phyloP scores from a whole-genome alignment of 2,329 filamentous ascomycete species.

The Cladosporium oxysporum region DNA sequence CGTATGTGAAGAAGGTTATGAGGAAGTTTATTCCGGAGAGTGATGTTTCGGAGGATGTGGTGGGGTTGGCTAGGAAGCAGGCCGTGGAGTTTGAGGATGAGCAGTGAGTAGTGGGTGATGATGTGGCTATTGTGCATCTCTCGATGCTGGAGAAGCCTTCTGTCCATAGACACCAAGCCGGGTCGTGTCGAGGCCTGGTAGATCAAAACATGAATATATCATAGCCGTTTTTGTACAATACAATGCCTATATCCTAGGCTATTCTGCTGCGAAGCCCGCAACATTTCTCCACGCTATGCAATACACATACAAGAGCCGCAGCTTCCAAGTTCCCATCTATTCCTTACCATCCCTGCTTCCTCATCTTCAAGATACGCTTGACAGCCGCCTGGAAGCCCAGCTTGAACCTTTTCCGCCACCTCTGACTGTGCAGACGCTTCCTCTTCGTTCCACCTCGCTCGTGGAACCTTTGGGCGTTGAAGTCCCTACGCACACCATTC shows the following conservation, averaged over 20 bases:
- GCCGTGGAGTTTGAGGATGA: conserved; percentile 36
- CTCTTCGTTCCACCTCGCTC: conserved; percentile 74
- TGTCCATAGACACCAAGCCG: too few relatives aligned
- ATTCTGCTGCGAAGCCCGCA: neutral
- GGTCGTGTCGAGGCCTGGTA: neutral
- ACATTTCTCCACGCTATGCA: conserved; percentile 15
- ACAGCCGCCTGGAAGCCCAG: conserved; percentile 67
- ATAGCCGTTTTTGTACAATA: conserved; percentile 13
- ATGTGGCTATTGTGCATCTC: neutral
- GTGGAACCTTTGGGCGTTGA: conserved; percentile 65
- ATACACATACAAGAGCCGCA: conserved; percentile 8
- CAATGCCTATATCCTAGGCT: conserved; percentile 17
- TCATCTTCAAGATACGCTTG: conserved; percentile 66
- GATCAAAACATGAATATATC: neutral
- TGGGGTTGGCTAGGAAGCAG: conserved; percentile 40
- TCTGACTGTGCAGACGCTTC: conserved; percentile 70
- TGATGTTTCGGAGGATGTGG: conserved; percentile 28
- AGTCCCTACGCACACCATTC: conserved; percentile 63
- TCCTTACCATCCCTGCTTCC: conserved; percentile 73
- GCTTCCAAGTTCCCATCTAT: neutral
- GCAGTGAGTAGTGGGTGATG: neutral
- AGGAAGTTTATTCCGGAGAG: conserved; percentile 51
- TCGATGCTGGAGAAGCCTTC: neutral
- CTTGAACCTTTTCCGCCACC: conserved; percentile 71
- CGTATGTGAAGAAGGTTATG: conserved; percentile 59